Percentiles rank a stretch among this genome's conserved stretches.
Conservation (phyloP, 148 eudicot species). For the Limonium bicolor region DNA sequence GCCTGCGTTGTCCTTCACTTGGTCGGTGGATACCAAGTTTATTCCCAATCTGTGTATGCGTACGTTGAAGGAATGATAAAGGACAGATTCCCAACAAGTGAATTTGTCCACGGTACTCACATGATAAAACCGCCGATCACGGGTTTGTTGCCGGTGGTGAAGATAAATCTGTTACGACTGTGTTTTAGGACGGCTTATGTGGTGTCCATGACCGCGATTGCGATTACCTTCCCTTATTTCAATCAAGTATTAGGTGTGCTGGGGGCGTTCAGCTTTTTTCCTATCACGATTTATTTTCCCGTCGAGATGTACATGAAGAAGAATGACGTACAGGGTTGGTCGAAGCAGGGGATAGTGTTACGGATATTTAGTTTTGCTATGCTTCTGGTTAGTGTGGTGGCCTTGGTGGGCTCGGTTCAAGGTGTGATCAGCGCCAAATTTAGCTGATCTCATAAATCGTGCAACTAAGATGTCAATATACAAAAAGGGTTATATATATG, state of each 20-base stretch:
- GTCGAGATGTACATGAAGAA: constrained; percentile 53
- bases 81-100: constrained; percentile 19
- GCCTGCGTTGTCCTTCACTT: constrained; percentile 57
- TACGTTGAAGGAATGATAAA: constrained; percentile 24
- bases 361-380: constrained; percentile 24
- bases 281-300: constrained; percentile 54
- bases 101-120: constrained; percentile 21
- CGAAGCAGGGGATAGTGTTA: constrained; percentile 23
- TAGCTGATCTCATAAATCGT: no score
- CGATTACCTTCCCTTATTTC: constrained; percentile 36
- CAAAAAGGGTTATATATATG: no score
- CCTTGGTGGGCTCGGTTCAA: constrained; percentile 43
- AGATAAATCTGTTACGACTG: constrained; percentile 26
- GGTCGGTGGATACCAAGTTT: constrained; percentile 75
- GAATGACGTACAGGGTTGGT: constrained; percentile 31
- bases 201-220: constrained; percentile 27
- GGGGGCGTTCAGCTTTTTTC: constrained; percentile 50
- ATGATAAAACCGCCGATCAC: constrained; percentile 14
- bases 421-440: constrained; percentile 42
- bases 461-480: no score
- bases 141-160: constrained; percentile 14
- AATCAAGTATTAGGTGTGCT: constrained; percentile 38
- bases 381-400: constrained; percentile 25
- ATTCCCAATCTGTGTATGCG: constrained; percentile 47
- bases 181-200: constrained; percentile 32